Evolutionary conservation across 129 eudicot species (phyloP), one percentile per base, ranked within the genome.

Genomic region (Rutidosis leptorrhynchoides): DNA sequence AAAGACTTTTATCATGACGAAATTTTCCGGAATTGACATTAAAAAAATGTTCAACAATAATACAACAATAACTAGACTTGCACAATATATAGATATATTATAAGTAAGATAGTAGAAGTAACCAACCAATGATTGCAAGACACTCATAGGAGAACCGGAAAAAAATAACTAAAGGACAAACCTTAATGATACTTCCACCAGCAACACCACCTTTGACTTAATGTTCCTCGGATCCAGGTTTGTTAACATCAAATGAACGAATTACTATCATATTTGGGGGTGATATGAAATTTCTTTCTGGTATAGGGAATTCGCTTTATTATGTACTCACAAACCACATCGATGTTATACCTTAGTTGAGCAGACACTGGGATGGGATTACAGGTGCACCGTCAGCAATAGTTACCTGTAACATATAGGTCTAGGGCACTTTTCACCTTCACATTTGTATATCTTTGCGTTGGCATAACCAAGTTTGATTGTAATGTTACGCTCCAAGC

Each of bases 191-290:
- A 69, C 98, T 93, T 71, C 98, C 98, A 65, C 98, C 98, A 59
- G 98, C 98, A 78, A 93, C 98, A 80, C 98, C 98, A 33, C 98
- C 98, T 73, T 73, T 71, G 22, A 93, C 79, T 28, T 93, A 96
- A 75, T 88, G 96, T 60, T 85, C 98, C 71, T 93, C 98, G 68
- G 78, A 89, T 4, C 98, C 98, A 58, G 98, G 98, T 71, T 93
- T 93, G 49, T 93, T 93, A 72, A 93, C 98, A 62, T 93, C 98
- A 72, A 93, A 93, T 17, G 98, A 93, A 35, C 98, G 86, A 55
- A 93, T 93, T 2, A 93, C 98, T 62, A 93, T 93, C 98, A 93
- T 93, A 77, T 93, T 93, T 65, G 98, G 98, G 0, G 98, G 98
- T 55, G 95, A 88, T 49, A 77, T 88, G 66, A 93, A 93, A 76